Evolutionary conservation across 768 basidiomycete genomes (phyloP).

Genomic region (Amanita muscaria): DNA sequence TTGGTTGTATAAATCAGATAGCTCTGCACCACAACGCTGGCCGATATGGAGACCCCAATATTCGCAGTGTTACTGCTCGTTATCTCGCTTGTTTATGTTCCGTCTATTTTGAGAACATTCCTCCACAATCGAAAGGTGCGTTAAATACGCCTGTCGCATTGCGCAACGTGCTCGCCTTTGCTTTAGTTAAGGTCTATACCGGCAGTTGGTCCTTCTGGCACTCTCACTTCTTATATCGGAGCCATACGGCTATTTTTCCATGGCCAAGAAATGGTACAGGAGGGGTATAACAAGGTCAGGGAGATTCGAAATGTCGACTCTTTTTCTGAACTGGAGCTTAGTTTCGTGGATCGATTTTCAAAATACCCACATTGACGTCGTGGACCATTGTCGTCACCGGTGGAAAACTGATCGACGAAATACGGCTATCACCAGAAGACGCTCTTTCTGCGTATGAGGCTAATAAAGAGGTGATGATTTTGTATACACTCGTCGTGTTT

Average conservation of each 20-base stretch:
- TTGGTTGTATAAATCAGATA: no score
- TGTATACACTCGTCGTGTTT: no score
- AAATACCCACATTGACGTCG: slow-evolving; percentile 31
- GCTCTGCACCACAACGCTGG: no score
- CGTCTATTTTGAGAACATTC: no score
- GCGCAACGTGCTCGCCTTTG: no score
- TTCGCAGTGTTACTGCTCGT: no score
- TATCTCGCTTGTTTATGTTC: no score
- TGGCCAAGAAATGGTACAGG: slow-evolving; percentile 18
- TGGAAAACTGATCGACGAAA: slow-evolving; percentile 30
- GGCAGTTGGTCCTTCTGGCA: background rate
- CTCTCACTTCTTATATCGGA: slow-evolving; percentile 21
- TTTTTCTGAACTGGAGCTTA: slow-evolving; percentile 2
- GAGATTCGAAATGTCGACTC: background rate
- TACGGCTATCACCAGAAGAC: slow-evolving; percentile 36
- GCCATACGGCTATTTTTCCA: slow-evolving; percentile 17
- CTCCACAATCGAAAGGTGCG: no score
- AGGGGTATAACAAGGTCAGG: slow-evolving; percentile 25
- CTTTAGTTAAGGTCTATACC: background rate
- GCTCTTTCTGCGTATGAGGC: slow-evolving; percentile 33
- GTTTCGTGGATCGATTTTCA: slow-evolving; percentile 27
- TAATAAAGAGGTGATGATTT: slow-evolving; percentile 16
- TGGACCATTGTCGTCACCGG: slow-evolving; percentile 40
- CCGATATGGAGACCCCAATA: no score
- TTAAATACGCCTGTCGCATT: no score